phyloP scores from a whole-genome alignment of 2,329 filamentous ascomycete species.

The Botrytis paeoniae region DNA sequence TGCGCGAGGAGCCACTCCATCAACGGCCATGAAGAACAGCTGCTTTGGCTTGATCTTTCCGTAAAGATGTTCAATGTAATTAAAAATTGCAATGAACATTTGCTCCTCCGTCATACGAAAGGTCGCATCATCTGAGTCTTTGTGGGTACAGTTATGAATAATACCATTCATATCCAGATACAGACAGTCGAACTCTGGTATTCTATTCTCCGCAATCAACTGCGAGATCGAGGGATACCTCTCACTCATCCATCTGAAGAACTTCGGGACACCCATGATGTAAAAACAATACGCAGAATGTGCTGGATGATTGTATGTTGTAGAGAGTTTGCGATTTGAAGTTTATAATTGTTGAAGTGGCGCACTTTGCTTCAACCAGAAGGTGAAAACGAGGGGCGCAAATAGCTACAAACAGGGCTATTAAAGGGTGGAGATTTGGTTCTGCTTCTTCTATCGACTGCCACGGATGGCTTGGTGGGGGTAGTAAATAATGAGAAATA shows the following conservation, averaged over 20 bases:
- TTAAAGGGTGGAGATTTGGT: not conserved
- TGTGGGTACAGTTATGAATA: conserved; percentile 97
- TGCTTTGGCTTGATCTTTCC: conserved; percentile 98
- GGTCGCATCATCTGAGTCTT: conserved; percentile 71
- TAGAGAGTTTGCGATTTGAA: conserved; percentile 20
- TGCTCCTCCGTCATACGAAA: conserved; percentile 95
- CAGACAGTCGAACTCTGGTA: conserved; percentile 97
- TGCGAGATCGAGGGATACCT: conserved; percentile 98
- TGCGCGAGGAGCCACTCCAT: conserved; percentile 92
- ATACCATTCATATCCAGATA: conserved; percentile 99
- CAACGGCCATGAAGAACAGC: conserved; percentile 99
- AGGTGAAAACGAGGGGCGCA: conserved; percentile 20
- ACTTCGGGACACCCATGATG: conserved; percentile 53
- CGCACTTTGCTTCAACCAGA: conserved; percentile 34
- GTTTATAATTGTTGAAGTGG: conserved; percentile 20
- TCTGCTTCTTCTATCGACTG: not conserved
- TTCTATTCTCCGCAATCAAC: conserved; percentile 96
- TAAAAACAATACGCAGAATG: conserved; percentile 6
- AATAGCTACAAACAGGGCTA: not conserved
- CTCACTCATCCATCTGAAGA: conserved; percentile 87
- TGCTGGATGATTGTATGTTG: conserved; percentile 1
- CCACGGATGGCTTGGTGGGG: not conserved
- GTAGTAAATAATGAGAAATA: conserved; percentile 13
- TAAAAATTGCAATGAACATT: conserved; percentile 99
- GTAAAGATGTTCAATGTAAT: conserved; percentile 98